These are phyloP conservation scores for Cylindrodendrum hubeiense DNA, from an alignment of 2,329 filamentous ascomycete genomes.

Conservation along the genomic window DNA sequence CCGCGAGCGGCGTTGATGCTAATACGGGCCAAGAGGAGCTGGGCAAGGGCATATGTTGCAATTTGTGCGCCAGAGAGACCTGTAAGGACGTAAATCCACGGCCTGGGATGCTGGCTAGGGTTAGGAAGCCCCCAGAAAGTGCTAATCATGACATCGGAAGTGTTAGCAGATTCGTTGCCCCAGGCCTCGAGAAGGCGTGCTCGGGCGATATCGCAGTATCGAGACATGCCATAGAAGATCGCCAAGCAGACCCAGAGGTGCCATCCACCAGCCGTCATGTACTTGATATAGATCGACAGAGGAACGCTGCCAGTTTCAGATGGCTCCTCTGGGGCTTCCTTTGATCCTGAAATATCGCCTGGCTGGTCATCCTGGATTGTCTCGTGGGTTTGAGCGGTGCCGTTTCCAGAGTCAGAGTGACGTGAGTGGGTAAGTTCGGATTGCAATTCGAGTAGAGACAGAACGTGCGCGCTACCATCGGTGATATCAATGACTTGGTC, in stretches of 20 bases:
- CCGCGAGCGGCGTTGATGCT: conserved; percentile 81
- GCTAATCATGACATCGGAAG: conserved; percentile 20
- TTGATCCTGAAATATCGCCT: conserved; percentile 32
- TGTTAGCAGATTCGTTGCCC: conserved; percentile 70
- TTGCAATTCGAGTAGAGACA: conserved; percentile 60
- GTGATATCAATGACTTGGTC: conserved; percentile 79
- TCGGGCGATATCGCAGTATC: conserved; percentile 73
- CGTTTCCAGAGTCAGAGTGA: conserved; percentile 39
- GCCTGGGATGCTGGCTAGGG: conserved; percentile 74
- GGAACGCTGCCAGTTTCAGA: conserved; percentile 77
- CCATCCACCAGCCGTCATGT: conserved; percentile 84
- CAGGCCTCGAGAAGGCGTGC: conserved; percentile 89
- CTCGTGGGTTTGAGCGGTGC: conserved; percentile 36
- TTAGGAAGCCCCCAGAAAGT: conserved; percentile 62
- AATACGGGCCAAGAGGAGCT: conserved; percentile 79
- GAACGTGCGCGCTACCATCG: conserved; percentile 67
- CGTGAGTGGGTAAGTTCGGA: conserved; percentile 54
- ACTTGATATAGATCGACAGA: conserved; percentile 83
- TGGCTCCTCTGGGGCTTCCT: conserved; percentile 49
- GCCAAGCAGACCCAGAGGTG: conserved; percentile 79
- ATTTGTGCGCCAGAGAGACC: conserved; percentile 73
- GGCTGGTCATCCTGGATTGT: conserved; percentile 49
- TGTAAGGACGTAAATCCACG: conserved; percentile 82
- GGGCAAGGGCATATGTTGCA: conserved; percentile 69
- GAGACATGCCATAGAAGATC: conserved; percentile 71